Base-by-base conservation (phyloP, 352 stramenopile species). In the Globisporangium paddicum region DNA sequence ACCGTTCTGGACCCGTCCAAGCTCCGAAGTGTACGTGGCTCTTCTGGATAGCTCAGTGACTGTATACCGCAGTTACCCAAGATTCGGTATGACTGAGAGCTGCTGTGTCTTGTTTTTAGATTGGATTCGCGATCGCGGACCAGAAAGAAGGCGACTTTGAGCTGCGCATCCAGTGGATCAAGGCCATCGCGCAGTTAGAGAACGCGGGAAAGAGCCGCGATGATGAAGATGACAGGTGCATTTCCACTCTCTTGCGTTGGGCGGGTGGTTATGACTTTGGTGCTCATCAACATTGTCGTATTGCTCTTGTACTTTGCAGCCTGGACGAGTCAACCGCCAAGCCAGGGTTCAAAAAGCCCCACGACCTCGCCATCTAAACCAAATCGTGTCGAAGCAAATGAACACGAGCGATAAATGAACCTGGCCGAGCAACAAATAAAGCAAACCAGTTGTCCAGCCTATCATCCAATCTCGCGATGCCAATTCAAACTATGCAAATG, bases 61-160 rank as follows among this genome's bases (percentile, higher is more conserved):
- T 30, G n/a, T 21, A 28, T 16, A 16, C 10, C 35, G 5, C 16
- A n/a, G 35, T 0, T 25, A 9, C n/a, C n/a, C 3, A 35, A 21
- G 18, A 32, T n/a, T n/a, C n/a, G 23, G 10, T 23, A 2, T 23
- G 8, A n/a, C 25, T 51, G 14, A 35, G 18, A 10, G 19, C 4
- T 56, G 19, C 10, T 18, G 19, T 41, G n/a, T 52, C 1, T 26
- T 48, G n/a, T 23, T 44, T 42, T 21, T 46, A 95, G 82, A 73
- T 95, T 42, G 86, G 86, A 0, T 89, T 95, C 64, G 86, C 86
- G 3, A 91, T 95, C 34, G 81, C 86, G 40, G 86, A 95, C 64
- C 77, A 95, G 57, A 87, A 90, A 38, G 86, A 95, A 72, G 86
- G 86, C 30, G 76, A 90, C 44, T 95, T 95, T 58, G 77, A 93